Percentiles rank a stretch among this genome's conserved stretches.
Conservation (phyloP, 352 stramenopile species). For the Phytophthora melonis region DNA sequence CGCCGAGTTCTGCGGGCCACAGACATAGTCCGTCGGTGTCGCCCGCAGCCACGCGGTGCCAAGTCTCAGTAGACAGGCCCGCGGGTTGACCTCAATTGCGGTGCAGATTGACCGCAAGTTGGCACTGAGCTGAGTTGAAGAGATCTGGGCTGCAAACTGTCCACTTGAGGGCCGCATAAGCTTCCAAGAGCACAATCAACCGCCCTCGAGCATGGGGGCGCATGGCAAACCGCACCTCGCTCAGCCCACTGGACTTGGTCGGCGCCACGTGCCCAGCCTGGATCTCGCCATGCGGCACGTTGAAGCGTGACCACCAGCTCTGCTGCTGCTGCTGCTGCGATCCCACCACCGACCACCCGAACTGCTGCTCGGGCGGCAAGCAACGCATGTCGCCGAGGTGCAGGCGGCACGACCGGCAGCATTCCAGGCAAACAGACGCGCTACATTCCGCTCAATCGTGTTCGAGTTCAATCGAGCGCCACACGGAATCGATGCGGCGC, state of each 20-base stretch:
- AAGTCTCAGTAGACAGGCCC: conserved; percentile 10
- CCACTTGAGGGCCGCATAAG: neutral
- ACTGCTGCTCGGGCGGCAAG: conserved; percentile 26
- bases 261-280: conserved; percentile 10
- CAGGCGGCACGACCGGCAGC: conserved; percentile 8
- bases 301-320: conserved; percentile 3
- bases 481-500: conserved; percentile 13
- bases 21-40: conserved; percentile 6
- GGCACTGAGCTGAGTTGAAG: conserved; percentile 17
- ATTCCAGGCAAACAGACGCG: conserved; percentile 32
- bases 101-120: conserved; percentile 9
- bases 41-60: neutral
- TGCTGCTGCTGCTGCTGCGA: neutral
- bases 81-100: conserved; percentile 9
- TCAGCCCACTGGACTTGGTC: too few species aligned
- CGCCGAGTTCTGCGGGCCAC: neutral
- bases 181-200: neutral
- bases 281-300: conserved; percentile 17
- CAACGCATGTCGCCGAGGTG: conserved; percentile 8
- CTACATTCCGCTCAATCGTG: conserved; percentile 9
- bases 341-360: conserved; percentile 11
- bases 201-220: neutral
- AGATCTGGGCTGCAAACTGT: neutral
- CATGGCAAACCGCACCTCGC: neutral
- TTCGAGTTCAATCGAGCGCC: conserved; percentile 2